Evolutionary conservation across 768 basidiomycete species (phyloP).

Genomic region (Russula sp.): DNA sequence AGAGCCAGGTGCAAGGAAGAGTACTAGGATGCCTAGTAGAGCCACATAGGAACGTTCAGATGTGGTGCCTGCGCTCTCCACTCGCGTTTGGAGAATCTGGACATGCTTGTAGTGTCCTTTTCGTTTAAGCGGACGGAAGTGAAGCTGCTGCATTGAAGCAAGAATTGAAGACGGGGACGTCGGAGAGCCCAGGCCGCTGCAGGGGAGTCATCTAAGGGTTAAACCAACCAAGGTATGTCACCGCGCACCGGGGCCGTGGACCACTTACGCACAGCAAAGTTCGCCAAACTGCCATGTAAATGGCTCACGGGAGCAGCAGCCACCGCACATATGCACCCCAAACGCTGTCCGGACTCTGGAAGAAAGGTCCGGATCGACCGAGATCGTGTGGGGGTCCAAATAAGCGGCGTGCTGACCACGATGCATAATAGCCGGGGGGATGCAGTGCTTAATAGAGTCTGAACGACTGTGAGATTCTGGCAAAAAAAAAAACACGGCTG

Average conservation of each 20-base stretch:
- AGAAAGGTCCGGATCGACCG: not conserved
- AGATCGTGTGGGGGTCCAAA: slow-evolving; percentile 7
- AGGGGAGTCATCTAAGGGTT: not conserved
- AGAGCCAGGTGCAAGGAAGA: slow-evolving; percentile 4
- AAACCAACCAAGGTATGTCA: slow-evolving; percentile 2
- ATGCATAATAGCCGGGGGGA: not conserved
- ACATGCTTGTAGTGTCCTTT: not conserved
- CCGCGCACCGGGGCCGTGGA: slow-evolving; percentile 18
- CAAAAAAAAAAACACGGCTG: not conserved
- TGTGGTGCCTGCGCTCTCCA: not conserved
- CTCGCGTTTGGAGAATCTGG: slow-evolving; percentile 5
- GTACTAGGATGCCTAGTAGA: not conserved
- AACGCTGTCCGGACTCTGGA: not conserved
- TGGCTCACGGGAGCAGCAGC: not conserved
- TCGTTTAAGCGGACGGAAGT: not conserved
- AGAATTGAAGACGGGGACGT: not conserved
- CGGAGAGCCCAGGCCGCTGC: not conserved
- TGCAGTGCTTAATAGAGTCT: not conserved
- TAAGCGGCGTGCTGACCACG: not conserved
- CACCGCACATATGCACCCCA: not conserved
- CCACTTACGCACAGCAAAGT: not conserved
- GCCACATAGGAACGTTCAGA: not conserved
- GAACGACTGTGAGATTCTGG: not conserved
- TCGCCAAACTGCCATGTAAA: slow-evolving; percentile 2
- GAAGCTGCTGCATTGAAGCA: not conserved